Base-by-base conservation (phyloP, 345 rosid species). In the Eucalyptus dawsonii region DNA sequence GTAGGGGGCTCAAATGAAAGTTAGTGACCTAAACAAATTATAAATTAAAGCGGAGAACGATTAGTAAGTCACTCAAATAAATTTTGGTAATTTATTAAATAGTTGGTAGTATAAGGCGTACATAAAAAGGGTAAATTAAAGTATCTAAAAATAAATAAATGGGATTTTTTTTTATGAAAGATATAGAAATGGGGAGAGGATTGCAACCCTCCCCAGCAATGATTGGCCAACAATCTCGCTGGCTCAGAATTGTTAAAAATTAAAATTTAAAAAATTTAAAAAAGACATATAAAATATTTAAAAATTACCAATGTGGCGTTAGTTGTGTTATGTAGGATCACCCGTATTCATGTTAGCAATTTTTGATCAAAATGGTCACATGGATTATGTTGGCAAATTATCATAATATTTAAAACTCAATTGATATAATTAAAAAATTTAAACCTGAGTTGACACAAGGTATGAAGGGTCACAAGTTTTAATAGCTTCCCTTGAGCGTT, bases 251-350 rank as follows among this genome's bases (percentile, higher is more conserved):
- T 8, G 13, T 56, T 56, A 54, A 8, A 21, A 54, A 3, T n/a
- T n/a, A n/a, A n/a, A n/a, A n/a, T n/a, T n/a, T n/a, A n/a, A n/a
- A n/a, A n/a, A n/a, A n/a, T n/a, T n/a, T n/a, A n/a, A n/a, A n/a
- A n/a, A n/a, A n/a, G n/a, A n/a, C n/a, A n/a, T n/a, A n/a, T n/a
- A n/a, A n/a, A 56, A 56, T 9, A 24, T 56, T 9, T 9, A 2
- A 56, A 10, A 24, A 2, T 56, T 22, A 0, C 0, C 0, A 0
- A 0, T 56, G 29, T 24, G 6, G 0, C 0, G 1, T 56, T 1
- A 0, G 0, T 56, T 24, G 0, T 9, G 3, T 24, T 1, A 24
- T 0, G 0, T 56, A 24, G 0, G 62, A 24, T 1, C 2, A 3
- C 13, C 13, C 0, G 0, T 0, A 10, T 56, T 22, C 29, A 56